These are phyloP conservation scores for Cymbopogon flexuosus DNA, from an alignment of 202 grass and related monocot genomes.

Conservation along the genomic window DNA sequence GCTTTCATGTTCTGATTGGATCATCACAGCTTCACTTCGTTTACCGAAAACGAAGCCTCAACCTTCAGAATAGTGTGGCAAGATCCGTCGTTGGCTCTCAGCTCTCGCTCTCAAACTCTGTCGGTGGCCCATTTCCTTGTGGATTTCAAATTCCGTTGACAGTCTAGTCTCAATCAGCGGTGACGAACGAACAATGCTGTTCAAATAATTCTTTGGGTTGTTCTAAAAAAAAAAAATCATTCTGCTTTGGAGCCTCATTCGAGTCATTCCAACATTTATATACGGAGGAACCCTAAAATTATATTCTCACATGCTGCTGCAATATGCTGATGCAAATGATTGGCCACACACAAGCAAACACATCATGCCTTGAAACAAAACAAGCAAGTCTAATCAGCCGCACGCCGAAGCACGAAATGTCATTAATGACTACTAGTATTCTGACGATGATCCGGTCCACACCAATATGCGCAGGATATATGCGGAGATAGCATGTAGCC, in stretches of 20 bases:
- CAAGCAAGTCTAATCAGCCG: background rate
- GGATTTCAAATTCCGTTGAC: background rate
- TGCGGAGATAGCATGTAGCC: background rate
- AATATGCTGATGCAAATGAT: background rate
- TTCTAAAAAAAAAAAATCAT: too few relatives aligned
- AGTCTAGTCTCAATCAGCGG: background rate
- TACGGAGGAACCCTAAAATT: background rate
- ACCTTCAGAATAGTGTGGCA: background rate
- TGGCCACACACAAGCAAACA: background rate
- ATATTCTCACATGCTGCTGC: background rate
- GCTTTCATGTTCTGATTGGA: background rate
- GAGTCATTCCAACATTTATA: background rate
- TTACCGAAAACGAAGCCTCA: background rate
- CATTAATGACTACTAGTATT: background rate
- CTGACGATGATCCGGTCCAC: background rate
- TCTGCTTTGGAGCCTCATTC: too few relatives aligned
- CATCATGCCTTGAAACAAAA: background rate
- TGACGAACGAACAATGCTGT: background rate
- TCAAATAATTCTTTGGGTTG: background rate
- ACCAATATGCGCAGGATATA: slow-evolving; percentile 2
- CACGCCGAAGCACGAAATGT: background rate
- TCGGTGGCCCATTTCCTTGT: background rate
- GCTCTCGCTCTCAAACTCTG: background rate
- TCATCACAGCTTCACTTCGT: background rate
- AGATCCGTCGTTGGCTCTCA: too few relatives aligned